phyloP scores from a whole-genome alignment of 192 early-diverging fungal genomes.

The Coemansia sp. region DNA sequence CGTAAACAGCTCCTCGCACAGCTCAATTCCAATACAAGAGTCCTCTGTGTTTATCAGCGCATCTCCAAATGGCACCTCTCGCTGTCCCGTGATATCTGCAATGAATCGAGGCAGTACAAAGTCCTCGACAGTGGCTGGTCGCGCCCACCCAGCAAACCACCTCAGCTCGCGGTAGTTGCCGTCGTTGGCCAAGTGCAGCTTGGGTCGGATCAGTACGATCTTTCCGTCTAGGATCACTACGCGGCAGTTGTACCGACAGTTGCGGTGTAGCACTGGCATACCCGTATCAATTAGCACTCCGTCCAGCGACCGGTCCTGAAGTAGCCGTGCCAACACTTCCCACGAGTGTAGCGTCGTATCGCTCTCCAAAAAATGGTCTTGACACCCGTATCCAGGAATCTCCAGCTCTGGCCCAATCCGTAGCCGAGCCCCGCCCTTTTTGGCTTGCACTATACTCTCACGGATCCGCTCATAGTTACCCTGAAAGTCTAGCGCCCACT shows the following conservation, averaged over 20 bases:
- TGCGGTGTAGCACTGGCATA: slow-evolving; percentile 94
- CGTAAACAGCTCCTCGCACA: slow-evolving; percentile 98
- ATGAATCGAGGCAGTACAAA: slow-evolving; percentile 83
- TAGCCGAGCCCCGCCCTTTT: slow-evolving; percentile 74
- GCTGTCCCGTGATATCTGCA: slow-evolving; percentile 76
- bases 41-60: slow-evolving; percentile 83
- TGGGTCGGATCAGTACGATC: slow-evolving; percentile 96
- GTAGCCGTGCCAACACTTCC: slow-evolving; percentile 82
- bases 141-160: slow-evolving; percentile 92
- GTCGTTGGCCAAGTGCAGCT: slow-evolving; percentile 94
- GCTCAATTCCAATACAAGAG: slow-evolving; percentile 89
- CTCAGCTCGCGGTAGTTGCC: slow-evolving; percentile 97
- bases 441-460: slow-evolving; percentile 82
- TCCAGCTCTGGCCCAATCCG: slow-evolving; percentile 97
- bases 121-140: slow-evolving; percentile 67
- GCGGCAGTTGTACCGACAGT: slow-evolving; percentile 97
- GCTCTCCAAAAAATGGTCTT: slow-evolving; percentile 96
- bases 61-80: slow-evolving; percentile 85
- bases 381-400: slow-evolving; percentile 97
- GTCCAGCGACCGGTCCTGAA: slow-evolving; percentile 64
- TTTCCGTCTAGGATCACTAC: slow-evolving; percentile 77
- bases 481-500: slow-evolving; percentile 97
- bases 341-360: slow-evolving; percentile 96
- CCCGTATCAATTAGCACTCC: slow-evolving; percentile 93
- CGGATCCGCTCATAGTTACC: slow-evolving; percentile 90